Base-by-base conservation (phyloP, 2,329 filamentous ascomycete genomes). In the Malbranchea zuffiana region DNA sequence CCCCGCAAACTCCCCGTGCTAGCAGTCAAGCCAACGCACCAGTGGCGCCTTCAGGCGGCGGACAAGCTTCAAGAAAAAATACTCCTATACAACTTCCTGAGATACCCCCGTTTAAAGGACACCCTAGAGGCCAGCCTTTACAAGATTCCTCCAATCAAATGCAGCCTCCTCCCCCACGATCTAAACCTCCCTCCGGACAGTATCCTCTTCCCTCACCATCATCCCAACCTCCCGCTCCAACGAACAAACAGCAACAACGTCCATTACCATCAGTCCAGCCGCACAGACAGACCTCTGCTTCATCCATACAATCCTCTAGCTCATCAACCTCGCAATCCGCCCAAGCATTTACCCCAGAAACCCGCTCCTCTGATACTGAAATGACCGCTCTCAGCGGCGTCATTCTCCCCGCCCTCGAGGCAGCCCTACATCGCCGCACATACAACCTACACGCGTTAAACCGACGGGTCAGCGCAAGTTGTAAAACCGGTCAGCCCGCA, bases 331-430 rank as follows among this genome's bases (percentile, higher is more conserved):
- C 45, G 17, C 23, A 44, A 32, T 26, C 46, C 23, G 26, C 41
- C 27, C 13, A 45, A 20, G 20, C 43, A 38, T 27, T 38, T 13
- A 17, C 41, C 37, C 17, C 37, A 19, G 36, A 40, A 30, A 47
- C 25, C 23, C 46, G 37, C 42, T 49, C 28, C 39, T 50, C 43
- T 6, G 36, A 39, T 39, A 76, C 73, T 8, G 82, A 92, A 40
- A 71, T 93, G 15, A 90, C 92, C 36, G 86, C 87, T 2, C 71
- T 95, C 1, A 84, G 81, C 52, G 84, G 88, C 48, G 88, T 98
- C 34, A 84, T 98, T 24, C 78, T 96, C 44, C 90, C 90, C 0
- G 88, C 90, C 2, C 71, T 98, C 2, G 86, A 94, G 59, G 82
- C 90, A 47, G 86, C 90, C 5, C 74, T 96, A 13, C 84, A 86